Base-by-base conservation (phyloP, 1,284 basidiomycete species). In the Irpex lacteus region DNA sequence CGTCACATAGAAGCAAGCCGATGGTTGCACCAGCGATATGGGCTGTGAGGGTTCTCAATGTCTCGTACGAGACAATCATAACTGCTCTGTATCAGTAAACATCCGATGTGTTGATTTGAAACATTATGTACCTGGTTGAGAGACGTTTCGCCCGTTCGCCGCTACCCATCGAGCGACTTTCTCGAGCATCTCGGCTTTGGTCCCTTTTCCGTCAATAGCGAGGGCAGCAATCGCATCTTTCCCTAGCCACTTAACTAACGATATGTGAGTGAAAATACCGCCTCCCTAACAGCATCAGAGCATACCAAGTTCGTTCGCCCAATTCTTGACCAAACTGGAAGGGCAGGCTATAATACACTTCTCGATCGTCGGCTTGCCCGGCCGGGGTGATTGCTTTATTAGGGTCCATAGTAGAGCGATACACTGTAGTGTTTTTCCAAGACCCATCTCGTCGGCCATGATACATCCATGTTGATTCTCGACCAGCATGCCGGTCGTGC, bases 61-160 rank as follows among this genome's bases (percentile, higher is more conserved):
- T 98, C 76, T 99, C 97, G 71, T 99, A 99, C 0, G 98, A 99
- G 1, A 98, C 97, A 69, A 99, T 98, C 94, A 99, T 95, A 55
- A 99, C 97, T 96, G 56, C 4, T n/a, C 15, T 9, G 53, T 36
- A 54, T 64, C 13, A n/a, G 21, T 13, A 57, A 47, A 21, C 59
- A 52, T 3, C n/a, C 44, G 18, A 6, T 26, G 9, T 7, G 11
- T 21, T 15, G 8, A n/a, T 47, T 40, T 13, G 47, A 26, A 32
- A 44, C 11, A 13, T 5, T 40, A 71, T 83, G 56, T 70, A 94
- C 95, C 92, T 75, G 95, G 96, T 66, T 95, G 89, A 2, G 93
- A 91, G 60, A 98, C 90, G 70, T 92, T 94, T 64, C 95, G 82
- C 15, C 96, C 96, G 40, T 83, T 82, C 21, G 95, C 92, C 50